Evolutionary conservation across 148 eudicot genomes (phyloP).

Genomic region (Rheum nobile): DNA sequence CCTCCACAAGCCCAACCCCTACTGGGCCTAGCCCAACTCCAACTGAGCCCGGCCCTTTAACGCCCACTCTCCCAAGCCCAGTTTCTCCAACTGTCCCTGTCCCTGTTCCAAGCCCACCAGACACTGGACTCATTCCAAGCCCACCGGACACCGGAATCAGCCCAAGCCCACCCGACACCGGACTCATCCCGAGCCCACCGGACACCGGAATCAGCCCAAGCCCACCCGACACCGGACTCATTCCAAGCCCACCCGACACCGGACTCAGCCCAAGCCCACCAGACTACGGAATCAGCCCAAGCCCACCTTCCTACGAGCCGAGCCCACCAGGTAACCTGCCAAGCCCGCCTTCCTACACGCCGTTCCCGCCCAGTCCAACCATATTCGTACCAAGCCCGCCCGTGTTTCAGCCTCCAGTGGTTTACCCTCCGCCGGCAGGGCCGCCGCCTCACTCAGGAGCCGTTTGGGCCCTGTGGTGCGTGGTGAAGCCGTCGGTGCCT

Average conservation of each 20-base stretch:
- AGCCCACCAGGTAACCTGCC: conserved; percentile 18
- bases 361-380: conserved; percentile 21
- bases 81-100: conserved; percentile 15
- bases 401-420: conserved; percentile 47
- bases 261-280: conserved; percentile 18
- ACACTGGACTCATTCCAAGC: conserved; percentile 5
- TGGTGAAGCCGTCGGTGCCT: conserved; percentile 58
- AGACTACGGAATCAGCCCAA: not conserved
- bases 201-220: not conserved
- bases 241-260: conserved; percentile 12
- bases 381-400: too few species aligned
- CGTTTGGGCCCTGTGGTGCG: conserved; percentile 40
- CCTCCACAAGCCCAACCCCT: not conserved
- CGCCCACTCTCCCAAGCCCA: not conserved
- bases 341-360: not conserved
- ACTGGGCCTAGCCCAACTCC: not conserved
- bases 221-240: not conserved
- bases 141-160: conserved; percentile 8
- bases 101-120: conserved; percentile 16
- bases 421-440: conserved; percentile 45
- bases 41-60: not conserved
- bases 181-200: conserved; percentile 5
- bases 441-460: conserved; percentile 39
- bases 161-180: not conserved
- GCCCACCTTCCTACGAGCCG: conserved; percentile 15